These are phyloP conservation scores for Tritrichomonas foetus DNA, from an alignment of 208 protist genomes.

Conservation along the genomic window DNA sequence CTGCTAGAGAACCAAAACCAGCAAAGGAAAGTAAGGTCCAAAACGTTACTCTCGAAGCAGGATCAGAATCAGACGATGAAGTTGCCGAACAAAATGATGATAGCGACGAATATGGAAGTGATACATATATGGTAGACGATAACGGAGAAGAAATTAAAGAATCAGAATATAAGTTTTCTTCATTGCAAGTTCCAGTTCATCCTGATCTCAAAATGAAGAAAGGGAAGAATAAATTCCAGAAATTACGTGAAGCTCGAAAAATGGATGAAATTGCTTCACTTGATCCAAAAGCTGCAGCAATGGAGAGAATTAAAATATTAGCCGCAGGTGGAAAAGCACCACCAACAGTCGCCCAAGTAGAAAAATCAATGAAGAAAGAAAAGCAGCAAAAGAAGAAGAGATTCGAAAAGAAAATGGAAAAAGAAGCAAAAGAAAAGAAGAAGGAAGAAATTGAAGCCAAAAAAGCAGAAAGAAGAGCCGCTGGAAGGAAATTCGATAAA, in stretches of 20 bases:
- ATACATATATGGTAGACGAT: not conserved
- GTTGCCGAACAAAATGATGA: not conserved
- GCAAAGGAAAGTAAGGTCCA: not conserved
- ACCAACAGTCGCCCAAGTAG: not conserved
- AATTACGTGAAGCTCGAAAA: not conserved
- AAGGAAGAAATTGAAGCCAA: not conserved
- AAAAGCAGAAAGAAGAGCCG: too few relatives aligned
- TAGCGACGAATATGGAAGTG: not conserved
- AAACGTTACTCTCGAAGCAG: not conserved
- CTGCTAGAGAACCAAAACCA: not conserved
- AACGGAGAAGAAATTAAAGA: not conserved
- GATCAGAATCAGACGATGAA: not conserved
- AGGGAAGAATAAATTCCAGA: constrained; percentile 40
- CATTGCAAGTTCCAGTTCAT: not conserved
- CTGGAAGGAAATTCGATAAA: too few relatives aligned
- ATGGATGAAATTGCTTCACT: not conserved
- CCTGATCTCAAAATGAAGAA: not conserved
- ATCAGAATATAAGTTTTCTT: not conserved
- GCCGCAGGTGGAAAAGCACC: not conserved
- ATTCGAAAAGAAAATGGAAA: not conserved
- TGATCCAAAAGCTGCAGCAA: not conserved
- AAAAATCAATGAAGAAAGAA: constrained; percentile 9
- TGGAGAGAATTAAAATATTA: not conserved
- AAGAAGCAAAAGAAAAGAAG: not conserved
- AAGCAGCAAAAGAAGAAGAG: not conserved